These are phyloP conservation scores for Macrolepiota fuliginosa DNA, from an alignment of 768 basidiomycete species.

Conservation along the genomic window DNA sequence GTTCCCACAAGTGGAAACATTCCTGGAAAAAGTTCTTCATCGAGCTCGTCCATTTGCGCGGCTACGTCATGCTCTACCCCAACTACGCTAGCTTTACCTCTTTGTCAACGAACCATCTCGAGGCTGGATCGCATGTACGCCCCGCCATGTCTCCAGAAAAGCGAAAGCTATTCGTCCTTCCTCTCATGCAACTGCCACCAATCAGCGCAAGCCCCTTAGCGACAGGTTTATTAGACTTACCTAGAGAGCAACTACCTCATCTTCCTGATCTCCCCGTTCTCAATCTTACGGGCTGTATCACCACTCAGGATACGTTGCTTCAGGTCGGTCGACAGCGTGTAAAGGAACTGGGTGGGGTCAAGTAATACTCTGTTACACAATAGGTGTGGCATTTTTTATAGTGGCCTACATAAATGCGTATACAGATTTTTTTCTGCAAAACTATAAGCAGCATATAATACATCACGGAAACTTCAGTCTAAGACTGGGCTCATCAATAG, in stretches of 20 bases:
- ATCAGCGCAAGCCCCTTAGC: too few relatives aligned
- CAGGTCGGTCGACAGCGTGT: too few relatives aligned
- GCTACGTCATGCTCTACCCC: conserved; percentile 88
- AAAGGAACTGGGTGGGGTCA: too few relatives aligned
- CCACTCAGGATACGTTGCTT: too few relatives aligned
- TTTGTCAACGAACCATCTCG: too few relatives aligned
- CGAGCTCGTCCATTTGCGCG: conserved; percentile 57
- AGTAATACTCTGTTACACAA: too few relatives aligned
- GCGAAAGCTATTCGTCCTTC: conserved; percentile 62
- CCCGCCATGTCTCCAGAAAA: conserved; percentile 45
- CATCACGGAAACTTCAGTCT: neutral
- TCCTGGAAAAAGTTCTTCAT: conserved; percentile 87
- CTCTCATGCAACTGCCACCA: conserved; percentile 55
- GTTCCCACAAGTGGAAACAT: conserved; percentile 77
- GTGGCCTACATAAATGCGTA: conserved; percentile 2
- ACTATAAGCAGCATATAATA: neutral
- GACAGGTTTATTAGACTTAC: conserved; percentile 45
- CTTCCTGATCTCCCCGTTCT: too few relatives aligned
- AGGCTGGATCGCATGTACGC: too few relatives aligned
- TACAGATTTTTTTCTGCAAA: neutral
- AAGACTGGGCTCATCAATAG: neutral
- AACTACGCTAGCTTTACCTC: conserved; percentile 60
- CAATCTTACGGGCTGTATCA: too few relatives aligned
- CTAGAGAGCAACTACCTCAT: conserved; percentile 27
- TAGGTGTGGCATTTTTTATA: too few relatives aligned